Base-by-base conservation (phyloP, 768 basidiomycete species). In the Russula ochroleuca region DNA sequence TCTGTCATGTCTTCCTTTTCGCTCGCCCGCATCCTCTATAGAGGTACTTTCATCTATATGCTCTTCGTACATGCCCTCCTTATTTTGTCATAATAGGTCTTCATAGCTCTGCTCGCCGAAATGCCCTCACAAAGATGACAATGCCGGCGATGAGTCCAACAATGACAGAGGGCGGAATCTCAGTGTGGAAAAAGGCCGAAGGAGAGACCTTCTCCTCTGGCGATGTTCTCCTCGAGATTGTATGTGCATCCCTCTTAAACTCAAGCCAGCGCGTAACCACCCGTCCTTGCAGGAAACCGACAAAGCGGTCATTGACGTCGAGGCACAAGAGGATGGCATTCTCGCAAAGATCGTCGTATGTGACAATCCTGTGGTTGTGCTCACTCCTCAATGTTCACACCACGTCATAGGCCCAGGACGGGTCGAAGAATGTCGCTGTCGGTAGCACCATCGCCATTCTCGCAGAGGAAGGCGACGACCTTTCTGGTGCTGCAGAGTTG, bases 141-240 rank as follows among this genome's bases (percentile, higher is more conserved):
- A 95, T 97, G 93, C 95, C 94, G 62, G 94, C 97, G 69, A 99
- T 98, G 96, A 96, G 93, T 67, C 97, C 97, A 37, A 99, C 97
- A 62, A 99, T 99, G 97, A 94, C 94, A 3, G 97, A 98, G 80
- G 97, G 97, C 67, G 97, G 96, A 67, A 97, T 99, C 74, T 91
- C 96, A 51, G 82, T 83, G 37, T 99, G 97, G 95, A 98, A 98
- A 83, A 90, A 91, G 79, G 88, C 88, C 76, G 96, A 98, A 75
- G 97, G 97, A 61, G 95, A 98, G 70, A 56, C 86, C 2, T 99
- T 96, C 73, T 68, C 85, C 19, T 84, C 87, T 8, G 96, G 97
- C 28, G 97, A 99, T 71, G 94, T 99, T 67, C 78, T 99, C 64
- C 86, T 98, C 52, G 96, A 98, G 77, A 95, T 99, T 70, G 94